Evolutionary conservation across 164 flowering plant species (phyloP), one percentile per base, ranked within the genome.

Genomic region (Pachysandra terminalis): DNA sequence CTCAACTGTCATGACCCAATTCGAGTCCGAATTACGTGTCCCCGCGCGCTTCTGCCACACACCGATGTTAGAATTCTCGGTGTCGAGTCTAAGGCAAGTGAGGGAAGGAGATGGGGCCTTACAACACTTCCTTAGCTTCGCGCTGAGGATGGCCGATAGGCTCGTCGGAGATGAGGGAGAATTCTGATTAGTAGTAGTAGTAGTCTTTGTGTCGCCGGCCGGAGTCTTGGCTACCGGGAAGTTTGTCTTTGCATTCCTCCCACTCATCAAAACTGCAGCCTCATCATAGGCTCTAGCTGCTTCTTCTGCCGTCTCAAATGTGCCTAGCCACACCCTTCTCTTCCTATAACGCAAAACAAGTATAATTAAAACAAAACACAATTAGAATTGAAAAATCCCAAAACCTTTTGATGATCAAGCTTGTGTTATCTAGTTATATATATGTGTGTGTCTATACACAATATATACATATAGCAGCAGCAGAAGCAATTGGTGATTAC

Each of bases 1-100:
- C 71, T 82, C 88, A 27, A 89, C 84, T 8, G 80, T 80, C 91
- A 84, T 87, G 61, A 92, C 87, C 98, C 98, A 92, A 37, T 79
- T 84, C 8, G 94, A 86, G 19, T 79, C 76, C 1, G 93, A 74
- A 13, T n/a, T n/a, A n/a, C 73, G 66, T 1, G 81, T 22, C 17
- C 98, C 98, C 0, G 94, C 94, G 0, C 89, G 78, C 66, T 90
- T 90, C 65, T 92, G 98, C 98, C 98, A 90, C 4, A 92, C 93
- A 0, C 98, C 98, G 17, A 92, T 87, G 67, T 87, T 81, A 9
- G 93, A 83, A 52, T 77, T 87, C 67, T 90, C 93, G 2, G 79
- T 78, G 74, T 92, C 98, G 7, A 92, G 95, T 77, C 96, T 75
- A 22, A 92, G 75, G 64, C 98, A 92, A 4, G 95, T 89, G 32